These are phyloP conservation scores for Macrophomina tecta DNA, from an alignment of 2,329 filamentous ascomycete species.

Conservation along the genomic window DNA sequence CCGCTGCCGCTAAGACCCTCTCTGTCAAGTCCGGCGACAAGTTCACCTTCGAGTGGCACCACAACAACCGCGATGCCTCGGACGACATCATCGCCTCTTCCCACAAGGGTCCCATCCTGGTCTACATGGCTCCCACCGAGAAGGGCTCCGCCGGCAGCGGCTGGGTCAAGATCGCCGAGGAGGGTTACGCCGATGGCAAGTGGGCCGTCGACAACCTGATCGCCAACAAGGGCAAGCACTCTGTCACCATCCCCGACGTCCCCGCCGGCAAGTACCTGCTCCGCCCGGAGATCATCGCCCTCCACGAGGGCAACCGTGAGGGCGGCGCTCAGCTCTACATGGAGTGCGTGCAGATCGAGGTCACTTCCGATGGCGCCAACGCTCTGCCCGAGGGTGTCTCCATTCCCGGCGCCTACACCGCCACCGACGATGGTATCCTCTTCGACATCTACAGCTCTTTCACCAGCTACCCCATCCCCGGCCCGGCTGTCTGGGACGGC, in stretches of 20 bases:
- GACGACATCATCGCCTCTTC: conserved; percentile 61
- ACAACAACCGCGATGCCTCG: conserved; percentile 50
- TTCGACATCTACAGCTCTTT: conserved; percentile 50
- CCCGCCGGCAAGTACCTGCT: conserved; percentile 51
- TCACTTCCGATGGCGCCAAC: conserved; percentile 16
- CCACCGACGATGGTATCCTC: conserved; percentile 47
- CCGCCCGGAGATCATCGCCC: conserved; percentile 53
- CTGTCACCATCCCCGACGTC: conserved; percentile 49
- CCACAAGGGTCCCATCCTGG: conserved; percentile 61
- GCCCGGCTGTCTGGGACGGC: conserved; percentile 48
- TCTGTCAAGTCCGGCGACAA: conserved; percentile 56
- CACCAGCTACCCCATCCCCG: conserved; percentile 50
- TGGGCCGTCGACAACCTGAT: conserved; percentile 52
- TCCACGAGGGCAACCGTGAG: conserved; percentile 47
- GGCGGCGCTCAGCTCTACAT: conserved; percentile 53
- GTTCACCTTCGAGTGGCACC: conserved; percentile 57
- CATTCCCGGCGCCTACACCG: conserved; percentile 52
- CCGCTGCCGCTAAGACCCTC: conserved; percentile 49
- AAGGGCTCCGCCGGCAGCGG: conserved; percentile 57
- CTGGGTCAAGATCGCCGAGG: conserved; percentile 57
- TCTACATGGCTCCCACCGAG: conserved; percentile 56
- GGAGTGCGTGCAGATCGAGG: conserved; percentile 44
- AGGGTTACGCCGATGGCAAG: conserved; percentile 41
- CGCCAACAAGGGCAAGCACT: conserved; percentile 50
- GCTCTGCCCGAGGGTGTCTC: conserved; percentile 50